Conservation (phyloP, 2,329 filamentous ascomycete genomes). For the Escovopsis sp. region DNA sequence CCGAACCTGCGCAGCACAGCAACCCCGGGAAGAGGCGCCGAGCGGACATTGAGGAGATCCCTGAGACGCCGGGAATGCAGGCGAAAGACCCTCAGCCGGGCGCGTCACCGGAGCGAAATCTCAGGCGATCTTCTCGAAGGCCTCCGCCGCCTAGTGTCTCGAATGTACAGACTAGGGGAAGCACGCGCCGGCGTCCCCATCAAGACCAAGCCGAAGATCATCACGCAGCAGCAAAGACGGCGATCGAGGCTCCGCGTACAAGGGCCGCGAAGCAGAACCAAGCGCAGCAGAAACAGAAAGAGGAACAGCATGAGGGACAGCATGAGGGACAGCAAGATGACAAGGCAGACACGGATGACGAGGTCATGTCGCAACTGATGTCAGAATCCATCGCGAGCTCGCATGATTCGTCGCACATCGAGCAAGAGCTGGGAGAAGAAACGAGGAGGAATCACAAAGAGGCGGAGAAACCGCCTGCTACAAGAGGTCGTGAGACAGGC, state of each 20-base stretch:
- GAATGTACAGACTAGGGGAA: constrained; percentile 9
- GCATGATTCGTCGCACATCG: constrained; percentile 14
- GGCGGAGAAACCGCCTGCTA: not conserved
- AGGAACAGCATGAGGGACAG: too few relatives aligned
- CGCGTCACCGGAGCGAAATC: not conserved
- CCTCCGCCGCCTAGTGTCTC: not conserved
- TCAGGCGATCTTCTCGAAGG: not conserved
- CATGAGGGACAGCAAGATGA: too few relatives aligned
- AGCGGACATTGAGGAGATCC: constrained; percentile 8
- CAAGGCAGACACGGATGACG: constrained; percentile 23
- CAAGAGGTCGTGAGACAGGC: not conserved
- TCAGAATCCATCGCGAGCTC: constrained; percentile 26
- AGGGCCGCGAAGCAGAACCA: constrained; percentile 3
- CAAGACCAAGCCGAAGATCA: constrained; percentile 2
- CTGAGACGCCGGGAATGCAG: constrained; percentile 7
- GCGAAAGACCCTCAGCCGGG: not conserved
- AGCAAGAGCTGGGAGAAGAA: too few relatives aligned
- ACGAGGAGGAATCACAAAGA: not conserved
- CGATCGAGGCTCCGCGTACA: constrained; percentile 1
- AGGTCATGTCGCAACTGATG: constrained; percentile 26
- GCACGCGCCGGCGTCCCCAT: constrained; percentile 8
- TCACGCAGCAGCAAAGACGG: too few relatives aligned
- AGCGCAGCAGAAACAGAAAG: constrained; percentile 8
- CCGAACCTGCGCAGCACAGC: constrained; percentile 8
- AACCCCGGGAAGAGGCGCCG: constrained; percentile 17